A percentile compares a stretch with the other conserved stretches of the same genome.
phyloP scores from a whole-genome alignment of 352 stramenopile genomes.

The Globisporangium yorkense region DNA sequence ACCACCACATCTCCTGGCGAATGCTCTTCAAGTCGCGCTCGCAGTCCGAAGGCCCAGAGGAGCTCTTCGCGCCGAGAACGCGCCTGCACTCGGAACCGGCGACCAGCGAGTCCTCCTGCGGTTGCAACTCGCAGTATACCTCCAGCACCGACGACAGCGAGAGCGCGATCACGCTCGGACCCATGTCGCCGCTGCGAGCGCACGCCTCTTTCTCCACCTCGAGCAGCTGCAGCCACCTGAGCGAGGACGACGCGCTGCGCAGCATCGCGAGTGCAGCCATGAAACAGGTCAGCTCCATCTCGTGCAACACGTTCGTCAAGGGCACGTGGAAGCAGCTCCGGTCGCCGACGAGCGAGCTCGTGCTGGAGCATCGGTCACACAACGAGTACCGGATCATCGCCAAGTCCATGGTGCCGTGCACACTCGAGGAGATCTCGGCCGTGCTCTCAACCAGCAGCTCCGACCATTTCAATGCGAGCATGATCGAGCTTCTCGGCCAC shows the following conservation, averaged over 20 bases:
- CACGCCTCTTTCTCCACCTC: not conserved
- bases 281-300: conserved; percentile 8
- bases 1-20: conserved; percentile 2
- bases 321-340: conserved; percentile 13
- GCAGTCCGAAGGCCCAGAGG: not conserved
- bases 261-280: conserved; percentile 6
- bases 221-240: conserved; percentile 1
- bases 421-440: conserved; percentile 15
- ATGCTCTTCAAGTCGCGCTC: not conserved
- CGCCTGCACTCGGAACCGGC: not conserved
- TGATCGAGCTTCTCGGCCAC: conserved; percentile 21
- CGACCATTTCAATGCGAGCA: conserved; percentile 22
- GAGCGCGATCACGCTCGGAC: conserved; percentile 2
- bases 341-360: conserved; percentile 5
- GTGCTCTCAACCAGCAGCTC: conserved; percentile 17
- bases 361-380: conserved; percentile 11
- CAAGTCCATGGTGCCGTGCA: conserved; percentile 17
- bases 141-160: not conserved
- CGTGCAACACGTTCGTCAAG: conserved; percentile 10
- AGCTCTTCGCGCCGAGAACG: not conserved
- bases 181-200: conserved; percentile 2
- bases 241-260: conserved; percentile 8
- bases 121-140: not conserved
- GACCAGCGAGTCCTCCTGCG: not conserved
- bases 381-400: conserved; percentile 17